Percentiles rank a stretch among this genome's conserved stretches.
Conservation (phyloP, 2,329 filamentous ascomycete species). For the Aureobasidium sp. region DNA sequence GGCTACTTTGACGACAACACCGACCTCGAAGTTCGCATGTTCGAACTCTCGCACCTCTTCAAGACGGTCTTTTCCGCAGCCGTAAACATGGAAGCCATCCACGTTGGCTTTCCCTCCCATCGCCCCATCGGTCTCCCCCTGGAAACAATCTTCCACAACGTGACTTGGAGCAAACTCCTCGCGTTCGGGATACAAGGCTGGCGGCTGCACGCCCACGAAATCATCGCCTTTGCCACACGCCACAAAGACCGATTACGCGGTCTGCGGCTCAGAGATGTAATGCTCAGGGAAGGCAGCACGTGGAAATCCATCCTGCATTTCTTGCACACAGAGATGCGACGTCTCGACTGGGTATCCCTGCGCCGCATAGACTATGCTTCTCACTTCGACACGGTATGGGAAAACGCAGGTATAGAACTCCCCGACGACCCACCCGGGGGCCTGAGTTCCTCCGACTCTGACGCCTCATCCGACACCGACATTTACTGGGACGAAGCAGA, state of each 20-base stretch:
- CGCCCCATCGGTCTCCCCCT: constrained; percentile 48
- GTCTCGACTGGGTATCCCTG: constrained; percentile 55
- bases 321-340: constrained; percentile 47
- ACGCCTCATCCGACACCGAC: constrained; percentile 27
- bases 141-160: constrained; percentile 53
- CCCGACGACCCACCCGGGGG: constrained; percentile 36
- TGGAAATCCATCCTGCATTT: constrained; percentile 54
- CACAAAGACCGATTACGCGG: constrained; percentile 50
- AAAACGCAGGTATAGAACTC: constrained; percentile 37
- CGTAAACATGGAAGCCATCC: constrained; percentile 51
- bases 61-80: constrained; percentile 49
- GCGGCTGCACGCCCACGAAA: constrained; percentile 51
- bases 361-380: constrained; percentile 51
- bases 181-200: constrained; percentile 59
- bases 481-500: constrained; percentile 1
- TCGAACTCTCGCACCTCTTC: constrained; percentile 49
- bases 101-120: constrained; percentile 54
- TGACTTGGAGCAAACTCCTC: constrained; percentile 51
- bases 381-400: constrained; percentile 42
- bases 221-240: constrained; percentile 47
- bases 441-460: constrained; percentile 35
- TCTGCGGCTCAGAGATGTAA: constrained; percentile 51
- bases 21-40: constrained; percentile 50
- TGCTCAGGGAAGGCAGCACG: constrained; percentile 48
- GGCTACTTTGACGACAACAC: constrained; percentile 41